These are phyloP conservation scores for Vaccinium darrowii DNA, from an alignment of 148 eudicot species.

Conservation along the genomic window DNA sequence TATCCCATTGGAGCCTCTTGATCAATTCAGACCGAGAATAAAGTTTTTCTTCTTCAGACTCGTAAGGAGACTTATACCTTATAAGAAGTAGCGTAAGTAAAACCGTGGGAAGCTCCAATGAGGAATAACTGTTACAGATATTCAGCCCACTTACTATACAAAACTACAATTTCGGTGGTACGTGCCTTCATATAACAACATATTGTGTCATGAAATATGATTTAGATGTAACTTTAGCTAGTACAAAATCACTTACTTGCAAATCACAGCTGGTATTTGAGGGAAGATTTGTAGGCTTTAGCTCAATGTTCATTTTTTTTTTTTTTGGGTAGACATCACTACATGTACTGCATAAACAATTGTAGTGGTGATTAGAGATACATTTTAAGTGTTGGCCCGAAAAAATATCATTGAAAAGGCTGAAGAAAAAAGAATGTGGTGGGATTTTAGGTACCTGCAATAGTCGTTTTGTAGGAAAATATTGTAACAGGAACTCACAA, in stretches of 20 bases:
- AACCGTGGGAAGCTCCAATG: not conserved
- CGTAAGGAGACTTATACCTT: no score
- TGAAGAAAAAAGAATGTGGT: no score
- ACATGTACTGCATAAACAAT: no score
- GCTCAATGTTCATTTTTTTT: no score
- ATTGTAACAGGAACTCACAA: not conserved
- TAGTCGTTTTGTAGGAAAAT: not conserved
- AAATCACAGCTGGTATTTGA: not conserved
- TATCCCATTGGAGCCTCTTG: slow-evolving; percentile 85
- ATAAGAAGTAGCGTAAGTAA: not conserved
- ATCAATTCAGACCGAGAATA: slow-evolving; percentile 49
- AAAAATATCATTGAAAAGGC: not conserved
- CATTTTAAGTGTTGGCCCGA: not conserved
- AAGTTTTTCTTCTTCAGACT: not conserved
- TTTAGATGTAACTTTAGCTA: not conserved
- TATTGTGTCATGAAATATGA: not conserved
- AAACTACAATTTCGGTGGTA: not conserved
- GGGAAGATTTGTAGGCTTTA: not conserved
- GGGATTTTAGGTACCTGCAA: no score
- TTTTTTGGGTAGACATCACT: no score
- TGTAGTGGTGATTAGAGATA: no score
- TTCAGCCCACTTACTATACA: not conserved
- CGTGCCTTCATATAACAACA: not conserved
- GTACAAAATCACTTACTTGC: not conserved
- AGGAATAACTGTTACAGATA: not conserved